Conservation (phyloP, 208 protist species). For the Acanthamoeba lenticulata region DNA sequence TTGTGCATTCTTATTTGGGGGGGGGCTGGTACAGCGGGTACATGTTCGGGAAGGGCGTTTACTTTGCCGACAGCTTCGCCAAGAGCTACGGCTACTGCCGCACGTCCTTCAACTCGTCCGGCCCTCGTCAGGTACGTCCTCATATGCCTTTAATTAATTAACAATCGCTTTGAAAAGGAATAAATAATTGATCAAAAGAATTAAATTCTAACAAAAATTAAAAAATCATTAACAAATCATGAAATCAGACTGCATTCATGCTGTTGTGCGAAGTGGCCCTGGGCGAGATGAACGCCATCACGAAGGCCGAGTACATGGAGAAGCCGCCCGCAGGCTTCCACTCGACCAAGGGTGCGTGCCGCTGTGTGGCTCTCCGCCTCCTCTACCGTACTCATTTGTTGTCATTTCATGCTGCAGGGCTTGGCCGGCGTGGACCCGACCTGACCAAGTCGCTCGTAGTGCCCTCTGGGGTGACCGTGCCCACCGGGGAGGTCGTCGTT, state of each 20-base stretch:
- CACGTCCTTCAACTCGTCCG: background rate
- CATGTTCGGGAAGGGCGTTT: background rate
- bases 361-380: too few species aligned
- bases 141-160: too few species aligned
- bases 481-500: background rate
- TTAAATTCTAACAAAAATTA: too few species aligned
- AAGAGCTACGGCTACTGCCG: slow-evolving; percentile 68
- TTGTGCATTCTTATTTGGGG: too few species aligned
- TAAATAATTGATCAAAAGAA: too few species aligned
- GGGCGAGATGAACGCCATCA: slow-evolving; percentile 60
- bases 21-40: background rate
- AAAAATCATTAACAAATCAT: too few species aligned
- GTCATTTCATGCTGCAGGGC: background rate
- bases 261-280: slow-evolving; percentile 55
- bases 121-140: too few species aligned
- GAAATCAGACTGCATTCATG: slow-evolving; percentile 8
- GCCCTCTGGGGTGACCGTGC: slow-evolving; percentile 29
- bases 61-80: slow-evolving; percentile 46
- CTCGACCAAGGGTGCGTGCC: slow-evolving; percentile 36
- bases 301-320: slow-evolving; percentile 70
- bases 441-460: slow-evolving; percentile 6
- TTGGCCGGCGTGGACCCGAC: slow-evolving; percentile 17
- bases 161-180: too few species aligned
- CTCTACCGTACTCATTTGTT: background rate
- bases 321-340: slow-evolving; percentile 1